phyloP scores from a whole-genome alignment of 805 yeast species.

The Starmerella scarabaei region DNA sequence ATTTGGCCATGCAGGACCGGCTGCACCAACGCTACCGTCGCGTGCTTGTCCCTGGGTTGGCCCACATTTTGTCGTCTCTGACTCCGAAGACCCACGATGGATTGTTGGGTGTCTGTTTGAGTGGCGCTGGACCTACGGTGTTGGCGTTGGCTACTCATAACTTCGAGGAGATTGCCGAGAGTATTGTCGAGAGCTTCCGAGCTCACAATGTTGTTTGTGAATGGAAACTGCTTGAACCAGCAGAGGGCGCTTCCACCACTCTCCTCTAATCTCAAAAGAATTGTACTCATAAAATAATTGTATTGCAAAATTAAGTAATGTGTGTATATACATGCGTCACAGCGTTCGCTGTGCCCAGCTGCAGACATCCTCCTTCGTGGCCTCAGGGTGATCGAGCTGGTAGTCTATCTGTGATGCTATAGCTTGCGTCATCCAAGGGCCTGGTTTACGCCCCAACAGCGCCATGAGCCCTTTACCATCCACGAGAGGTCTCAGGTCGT shows the following conservation, averaged over 20 bases:
- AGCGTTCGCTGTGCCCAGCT: slow-evolving; percentile 23
- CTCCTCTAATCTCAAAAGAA: background rate
- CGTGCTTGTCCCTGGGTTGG: slow-evolving; percentile 78
- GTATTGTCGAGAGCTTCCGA: slow-evolving; percentile 56
- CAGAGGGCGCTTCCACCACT: slow-evolving; percentile 61
- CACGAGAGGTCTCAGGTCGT: slow-evolving; percentile 47
- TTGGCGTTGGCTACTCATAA: slow-evolving; percentile 83
- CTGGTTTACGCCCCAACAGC: slow-evolving; percentile 47
- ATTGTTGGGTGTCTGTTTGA: slow-evolving; percentile 80
- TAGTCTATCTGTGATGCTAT: slow-evolving; percentile 47
- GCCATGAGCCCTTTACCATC: slow-evolving; percentile 55
- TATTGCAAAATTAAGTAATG: no score
- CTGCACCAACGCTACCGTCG: slow-evolving; percentile 96
- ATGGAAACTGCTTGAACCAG: slow-evolving; percentile 77
- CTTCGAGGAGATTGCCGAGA: slow-evolving; percentile 68
- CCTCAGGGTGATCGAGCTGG: slow-evolving; percentile 66
- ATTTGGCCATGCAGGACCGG: slow-evolving; percentile 92
- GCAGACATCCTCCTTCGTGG: slow-evolving; percentile 42
- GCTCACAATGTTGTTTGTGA: slow-evolving; percentile 53
- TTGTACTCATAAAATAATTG: no score
- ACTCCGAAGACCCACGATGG: slow-evolving; percentile 78
- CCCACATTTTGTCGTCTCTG: slow-evolving; percentile 63
- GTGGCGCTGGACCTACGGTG: slow-evolving; percentile 98
- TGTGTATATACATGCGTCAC: no score
- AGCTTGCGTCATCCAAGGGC: slow-evolving; percentile 67